Base-by-base conservation (phyloP, 768 basidiomycete species). In the Termitomyces sp. region DNA sequence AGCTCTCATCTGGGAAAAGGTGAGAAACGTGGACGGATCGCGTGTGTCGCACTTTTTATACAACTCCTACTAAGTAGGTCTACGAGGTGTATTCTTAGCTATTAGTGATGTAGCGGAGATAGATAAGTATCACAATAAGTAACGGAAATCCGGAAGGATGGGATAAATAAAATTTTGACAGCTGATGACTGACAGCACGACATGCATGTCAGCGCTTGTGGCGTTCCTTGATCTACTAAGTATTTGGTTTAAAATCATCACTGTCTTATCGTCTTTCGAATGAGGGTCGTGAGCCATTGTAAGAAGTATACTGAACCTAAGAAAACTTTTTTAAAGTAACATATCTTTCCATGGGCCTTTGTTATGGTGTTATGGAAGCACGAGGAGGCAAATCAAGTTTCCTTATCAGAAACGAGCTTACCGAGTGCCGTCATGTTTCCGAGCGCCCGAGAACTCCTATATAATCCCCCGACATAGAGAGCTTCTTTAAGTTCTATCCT, bases 381-480 rank as follows among this genome's bases (percentile, higher is more conserved):
- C 12, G 35, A 35, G 32, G 32, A 3, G 20, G n/a, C 13, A 32
- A 10, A 16, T 38, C 22, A 22, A 52, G 52, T 53, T 53, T 38
- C 38, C 38, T 40, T 53, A 42, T 20, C 24, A n/a, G 26, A n/a
- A n/a, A 48, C 12, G 20, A 20, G 18, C 7, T 33, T 32, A 48
- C 18, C 28, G 46, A 58, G 59, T 63, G 61, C 62, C 62, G 60
- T 58, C 60, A 63, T 63, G 64, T 58, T 61, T 61, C 64, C 64
- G 64, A 65, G 57, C 10, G 38, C 22, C 20, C 30, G 40, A 20
- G 7, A 30, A 16, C 54, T 53, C 50, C 38, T 44, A 57, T 52
- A 56, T 56, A 14, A 4, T 50, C 2, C 32, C 36, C 14, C 13
- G 20, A 50, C 49, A 8, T 6, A 42, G 40, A 14, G 28, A 35